A percentile compares a stretch with the other conserved stretches of the same genome.
Evolutionary conservation across 371 early-diverging fungal species (phyloP).

Genomic region (Mucor saturninus): DNA sequence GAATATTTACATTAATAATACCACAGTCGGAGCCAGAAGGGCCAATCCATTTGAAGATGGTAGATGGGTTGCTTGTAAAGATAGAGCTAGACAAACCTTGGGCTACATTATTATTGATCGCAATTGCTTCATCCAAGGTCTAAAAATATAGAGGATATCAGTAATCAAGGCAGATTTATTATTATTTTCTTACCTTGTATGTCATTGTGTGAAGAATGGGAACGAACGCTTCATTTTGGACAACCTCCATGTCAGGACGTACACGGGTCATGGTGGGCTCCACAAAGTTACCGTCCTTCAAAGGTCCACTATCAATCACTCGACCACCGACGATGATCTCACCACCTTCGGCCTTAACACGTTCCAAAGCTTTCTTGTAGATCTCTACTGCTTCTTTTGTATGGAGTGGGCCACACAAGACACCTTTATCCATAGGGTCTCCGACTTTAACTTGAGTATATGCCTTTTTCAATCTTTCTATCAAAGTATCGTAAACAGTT

Average conservation of each 20-base stretch:
- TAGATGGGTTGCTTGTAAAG: slow-evolving; percentile 83
- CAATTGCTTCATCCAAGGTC: slow-evolving; percentile 87
- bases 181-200: slow-evolving; percentile 56
- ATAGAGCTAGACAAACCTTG: slow-evolving; percentile 92
- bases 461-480: slow-evolving; percentile 80
- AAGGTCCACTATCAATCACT: slow-evolving; percentile 56
- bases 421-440: slow-evolving; percentile 82
- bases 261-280: slow-evolving; percentile 92
- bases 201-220: slow-evolving; percentile 92
- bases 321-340: slow-evolving; percentile 87
- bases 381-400: slow-evolving; percentile 81
- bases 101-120: slow-evolving; percentile 86
- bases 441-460: slow-evolving; percentile 92
- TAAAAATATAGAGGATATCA: slow-evolving; percentile 15
- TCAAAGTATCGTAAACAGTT: slow-evolving; percentile 85
- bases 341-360: slow-evolving; percentile 86
- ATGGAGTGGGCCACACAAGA: slow-evolving; percentile 95
- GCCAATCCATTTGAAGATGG: slow-evolving; percentile 94
- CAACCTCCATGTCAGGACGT: slow-evolving; percentile 74
- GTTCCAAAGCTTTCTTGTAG: slow-evolving; percentile 75
- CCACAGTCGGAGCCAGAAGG: slow-evolving; percentile 96
- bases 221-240: slow-evolving; percentile 94
- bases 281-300: slow-evolving; percentile 88
- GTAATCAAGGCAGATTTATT: not conserved
- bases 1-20: slow-evolving; percentile 97